These are phyloP conservation scores for Fraxinus cuspidata DNA, from an alignment of 257 asterid species.

Conservation along the genomic window DNA sequence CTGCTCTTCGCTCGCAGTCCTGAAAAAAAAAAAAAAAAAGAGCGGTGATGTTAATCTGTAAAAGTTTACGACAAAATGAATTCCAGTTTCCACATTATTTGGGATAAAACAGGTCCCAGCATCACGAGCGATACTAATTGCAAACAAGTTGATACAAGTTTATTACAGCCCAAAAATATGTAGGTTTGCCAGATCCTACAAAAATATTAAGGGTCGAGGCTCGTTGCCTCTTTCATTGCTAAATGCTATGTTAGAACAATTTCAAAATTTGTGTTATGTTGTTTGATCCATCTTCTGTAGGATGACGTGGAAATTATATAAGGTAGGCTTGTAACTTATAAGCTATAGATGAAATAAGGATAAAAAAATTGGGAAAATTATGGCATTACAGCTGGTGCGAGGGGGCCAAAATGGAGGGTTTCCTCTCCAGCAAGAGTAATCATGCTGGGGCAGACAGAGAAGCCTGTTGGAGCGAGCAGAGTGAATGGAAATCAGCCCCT, in stretches of 20 bases:
- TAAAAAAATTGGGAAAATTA: too few species aligned
- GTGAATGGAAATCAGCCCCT: too few species aligned
- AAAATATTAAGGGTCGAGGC: neutral
- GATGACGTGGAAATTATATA: too few species aligned
- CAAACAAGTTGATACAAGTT: neutral
- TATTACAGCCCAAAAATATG: neutral
- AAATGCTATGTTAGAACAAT: neutral
- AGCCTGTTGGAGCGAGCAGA: too few species aligned
- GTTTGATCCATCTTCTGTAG: too few species aligned
- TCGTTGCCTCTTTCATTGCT: neutral
- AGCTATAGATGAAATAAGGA: too few species aligned
- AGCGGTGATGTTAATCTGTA: neutral
- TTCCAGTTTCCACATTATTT: neutral
- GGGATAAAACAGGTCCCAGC: neutral
- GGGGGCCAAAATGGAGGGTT: too few species aligned
- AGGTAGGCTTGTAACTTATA: too few species aligned
- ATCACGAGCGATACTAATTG: neutral
- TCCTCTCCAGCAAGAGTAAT: too few species aligned
- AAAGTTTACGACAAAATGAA: neutral
- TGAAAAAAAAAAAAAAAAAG: neutral
- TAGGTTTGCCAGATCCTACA: neutral
- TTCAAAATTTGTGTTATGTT: too few species aligned
- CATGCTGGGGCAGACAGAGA: too few species aligned
- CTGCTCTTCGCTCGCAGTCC: slow-evolving; percentile 59
- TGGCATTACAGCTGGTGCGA: too few species aligned